phyloP scores from a whole-genome alignment of 2,329 filamentous ascomycete genomes.

The Penicillium psychrosexuale region DNA sequence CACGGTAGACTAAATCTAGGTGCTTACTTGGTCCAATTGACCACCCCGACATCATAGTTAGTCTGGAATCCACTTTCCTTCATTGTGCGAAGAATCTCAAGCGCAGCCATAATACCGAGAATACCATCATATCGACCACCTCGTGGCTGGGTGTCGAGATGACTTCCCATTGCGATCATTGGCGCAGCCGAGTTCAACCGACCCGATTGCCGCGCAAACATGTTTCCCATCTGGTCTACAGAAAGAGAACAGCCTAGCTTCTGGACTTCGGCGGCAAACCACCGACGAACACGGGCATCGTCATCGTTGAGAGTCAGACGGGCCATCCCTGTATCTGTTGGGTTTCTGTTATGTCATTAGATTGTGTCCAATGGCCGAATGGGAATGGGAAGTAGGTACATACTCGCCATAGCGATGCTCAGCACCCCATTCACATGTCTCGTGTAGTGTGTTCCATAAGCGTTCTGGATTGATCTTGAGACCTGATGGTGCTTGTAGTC shows the following conservation, averaged over 20 bases:
- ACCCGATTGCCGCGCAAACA: slow-evolving; percentile 29
- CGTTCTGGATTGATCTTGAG: slow-evolving; percentile 29
- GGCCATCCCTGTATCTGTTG: slow-evolving; percentile 58
- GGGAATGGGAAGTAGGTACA: neutral
- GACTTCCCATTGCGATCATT: slow-evolving; percentile 49
- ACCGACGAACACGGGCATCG: slow-evolving; percentile 65
- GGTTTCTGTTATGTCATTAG: slow-evolving; percentile 11
- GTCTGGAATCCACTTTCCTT: slow-evolving; percentile 66
- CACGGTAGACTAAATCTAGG: slow-evolving; percentile 20
- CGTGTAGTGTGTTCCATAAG: slow-evolving; percentile 31
- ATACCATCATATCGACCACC: slow-evolving; percentile 66
- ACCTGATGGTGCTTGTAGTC: slow-evolving; percentile 16
- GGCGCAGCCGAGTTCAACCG: slow-evolving; percentile 17
- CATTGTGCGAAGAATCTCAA: slow-evolving; percentile 66
- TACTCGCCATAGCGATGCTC: slow-evolving; percentile 31
- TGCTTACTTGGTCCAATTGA: slow-evolving; percentile 60
- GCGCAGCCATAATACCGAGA: slow-evolving; percentile 64
- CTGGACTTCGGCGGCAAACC: slow-evolving; percentile 62
- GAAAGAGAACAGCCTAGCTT: slow-evolving; percentile 61
- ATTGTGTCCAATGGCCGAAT: too few relatives aligned
- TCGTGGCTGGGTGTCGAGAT: slow-evolving; percentile 32
- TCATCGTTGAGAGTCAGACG: slow-evolving; percentile 66
- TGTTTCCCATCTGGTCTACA: slow-evolving; percentile 59
- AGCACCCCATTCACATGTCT: slow-evolving; percentile 34
- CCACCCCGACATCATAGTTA: slow-evolving; percentile 63